Percentiles rank a stretch among this genome's conserved stretches.
These are phyloP conservation scores for Nicotiana attenuata DNA, from an alignment of 257 asterid species.

Conservation along the genomic window DNA sequence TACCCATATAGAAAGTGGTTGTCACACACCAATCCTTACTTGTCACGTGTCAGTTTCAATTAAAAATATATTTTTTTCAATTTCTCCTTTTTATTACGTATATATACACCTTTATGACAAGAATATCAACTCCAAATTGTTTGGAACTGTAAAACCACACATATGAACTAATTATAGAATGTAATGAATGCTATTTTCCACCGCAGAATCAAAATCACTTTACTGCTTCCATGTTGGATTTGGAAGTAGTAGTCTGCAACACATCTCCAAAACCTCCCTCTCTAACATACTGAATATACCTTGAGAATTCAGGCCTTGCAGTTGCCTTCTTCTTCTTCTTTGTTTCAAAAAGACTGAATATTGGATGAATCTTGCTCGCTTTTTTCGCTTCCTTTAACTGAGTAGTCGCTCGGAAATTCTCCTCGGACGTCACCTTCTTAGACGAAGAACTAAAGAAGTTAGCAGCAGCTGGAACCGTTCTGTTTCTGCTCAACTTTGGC, in stretches of 20 bases:
- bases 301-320: conserved; percentile 19
- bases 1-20: too few relatives aligned
- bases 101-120: too few relatives aligned
- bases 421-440: background rate
- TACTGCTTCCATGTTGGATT: conserved; percentile 14
- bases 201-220: background rate
- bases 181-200: background rate
- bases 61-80: too few relatives aligned
- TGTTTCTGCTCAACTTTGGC: conserved; percentile 4
- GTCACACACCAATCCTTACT: too few relatives aligned
- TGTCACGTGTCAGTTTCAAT: too few relatives aligned
- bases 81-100: too few relatives aligned
- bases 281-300: conserved; percentile 15
- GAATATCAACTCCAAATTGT: background rate
- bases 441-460: conserved; percentile 9
- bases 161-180: background rate
- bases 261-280: conserved; percentile 12
- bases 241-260: background rate
- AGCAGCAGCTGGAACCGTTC: conserved; percentile 10
- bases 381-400: conserved; percentile 4
- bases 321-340: conserved; percentile 8
- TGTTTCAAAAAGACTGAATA: conserved; percentile 7
- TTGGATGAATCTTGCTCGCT: conserved; percentile 28
- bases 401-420: background rate
- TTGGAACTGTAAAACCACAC: background rate